Conservation (phyloP, 331 rosid species). For the Malus hybrid region DNA sequence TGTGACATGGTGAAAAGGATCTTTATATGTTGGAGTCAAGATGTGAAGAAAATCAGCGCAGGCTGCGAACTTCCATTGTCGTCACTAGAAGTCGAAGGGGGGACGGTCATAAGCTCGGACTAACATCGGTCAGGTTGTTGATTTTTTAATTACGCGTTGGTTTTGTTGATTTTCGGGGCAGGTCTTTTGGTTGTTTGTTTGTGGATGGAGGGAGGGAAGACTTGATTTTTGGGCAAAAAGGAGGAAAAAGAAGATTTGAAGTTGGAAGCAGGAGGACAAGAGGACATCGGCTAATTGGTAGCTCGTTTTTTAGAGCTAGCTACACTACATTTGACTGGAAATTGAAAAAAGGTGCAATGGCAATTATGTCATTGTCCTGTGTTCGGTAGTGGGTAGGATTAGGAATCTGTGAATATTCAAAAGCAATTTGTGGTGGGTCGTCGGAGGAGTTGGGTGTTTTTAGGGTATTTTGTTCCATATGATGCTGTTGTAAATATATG, state of each 20-base stretch:
- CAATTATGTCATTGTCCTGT: not conserved
- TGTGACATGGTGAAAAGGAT: conserved; percentile 80
- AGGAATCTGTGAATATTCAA: conserved; percentile 36
- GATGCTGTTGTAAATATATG: conserved; percentile 13
- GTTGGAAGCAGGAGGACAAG: conserved; percentile 18
- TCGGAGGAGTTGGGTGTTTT: not conserved
- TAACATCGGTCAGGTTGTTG: not conserved
- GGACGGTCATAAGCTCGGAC: conserved; percentile 48
- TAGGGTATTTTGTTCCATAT: not conserved
- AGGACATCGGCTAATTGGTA: conserved; percentile 37
- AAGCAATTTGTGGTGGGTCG: conserved; percentile 12
- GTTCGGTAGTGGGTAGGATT: conserved; percentile 36
- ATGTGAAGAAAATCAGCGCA: conserved; percentile 66
- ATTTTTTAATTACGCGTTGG: not conserved
- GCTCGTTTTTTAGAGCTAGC: conserved; percentile 47
- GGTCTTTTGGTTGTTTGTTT: conserved; percentile 33
- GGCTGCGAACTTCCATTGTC: conserved; percentile 52
- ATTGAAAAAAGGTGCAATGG: conserved; percentile 17
- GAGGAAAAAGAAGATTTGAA: conserved; percentile 23
- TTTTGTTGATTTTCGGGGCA: conserved; percentile 3
- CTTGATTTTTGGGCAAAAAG: conserved; percentile 22
- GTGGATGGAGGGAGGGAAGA: conserved; percentile 27
- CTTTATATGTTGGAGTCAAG: conserved; percentile 64
- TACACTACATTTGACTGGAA: conserved; percentile 19
- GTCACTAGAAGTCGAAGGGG: conserved; percentile 63